phyloP scores from a whole-genome alignment of 352 stramenopile genomes.

The Globisporangium iwayamae region DNA sequence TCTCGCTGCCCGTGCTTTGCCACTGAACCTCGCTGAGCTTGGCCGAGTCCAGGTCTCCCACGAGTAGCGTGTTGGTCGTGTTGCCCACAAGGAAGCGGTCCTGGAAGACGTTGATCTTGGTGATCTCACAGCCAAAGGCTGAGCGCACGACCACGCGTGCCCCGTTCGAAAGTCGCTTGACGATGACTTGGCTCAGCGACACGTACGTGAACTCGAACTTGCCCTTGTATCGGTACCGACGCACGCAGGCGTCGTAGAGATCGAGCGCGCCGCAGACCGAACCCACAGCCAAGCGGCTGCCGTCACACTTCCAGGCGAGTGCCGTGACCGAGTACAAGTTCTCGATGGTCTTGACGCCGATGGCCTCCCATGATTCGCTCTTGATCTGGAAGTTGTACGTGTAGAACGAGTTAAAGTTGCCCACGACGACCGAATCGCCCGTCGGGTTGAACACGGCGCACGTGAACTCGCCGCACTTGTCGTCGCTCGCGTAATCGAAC shows the following conservation, averaged over 20 bases:
- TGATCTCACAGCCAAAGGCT: slow-evolving; percentile 91
- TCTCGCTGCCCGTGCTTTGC: slow-evolving; percentile 85
- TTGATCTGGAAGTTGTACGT: slow-evolving; percentile 86
- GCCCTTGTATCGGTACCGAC: slow-evolving; percentile 90
- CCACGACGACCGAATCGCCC: slow-evolving; percentile 89
- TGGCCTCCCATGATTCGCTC: slow-evolving; percentile 80
- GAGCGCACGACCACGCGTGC: slow-evolving; percentile 86
- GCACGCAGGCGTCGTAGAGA: slow-evolving; percentile 91
- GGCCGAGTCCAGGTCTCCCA: slow-evolving; percentile 88
- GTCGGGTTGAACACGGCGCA: slow-evolving; percentile 86
- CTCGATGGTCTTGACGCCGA: slow-evolving; percentile 81
- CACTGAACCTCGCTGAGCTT: slow-evolving; percentile 93
- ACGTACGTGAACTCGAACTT: slow-evolving; percentile 97
- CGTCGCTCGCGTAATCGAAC: slow-evolving; percentile 90
- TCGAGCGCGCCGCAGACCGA: slow-evolving; percentile 90
- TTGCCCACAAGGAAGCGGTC: slow-evolving; percentile 90
- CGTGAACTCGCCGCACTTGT: slow-evolving; percentile 81
- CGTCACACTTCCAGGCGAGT: slow-evolving; percentile 90
- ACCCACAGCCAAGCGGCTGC: slow-evolving; percentile 85
- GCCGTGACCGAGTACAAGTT: slow-evolving; percentile 93
- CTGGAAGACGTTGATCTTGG: slow-evolving; percentile 94
- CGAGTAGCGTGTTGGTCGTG: slow-evolving; percentile 89
- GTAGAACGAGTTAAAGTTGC: slow-evolving; percentile 93
- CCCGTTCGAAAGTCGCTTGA: slow-evolving; percentile 88
- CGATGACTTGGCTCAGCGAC: slow-evolving; percentile 91